A percentile compares a stretch with the other conserved stretches of the same genome.
phyloP scores from a whole-genome alignment of 495 filamentous ascomycete genomes.

The Opeltia flavorubescens region DNA sequence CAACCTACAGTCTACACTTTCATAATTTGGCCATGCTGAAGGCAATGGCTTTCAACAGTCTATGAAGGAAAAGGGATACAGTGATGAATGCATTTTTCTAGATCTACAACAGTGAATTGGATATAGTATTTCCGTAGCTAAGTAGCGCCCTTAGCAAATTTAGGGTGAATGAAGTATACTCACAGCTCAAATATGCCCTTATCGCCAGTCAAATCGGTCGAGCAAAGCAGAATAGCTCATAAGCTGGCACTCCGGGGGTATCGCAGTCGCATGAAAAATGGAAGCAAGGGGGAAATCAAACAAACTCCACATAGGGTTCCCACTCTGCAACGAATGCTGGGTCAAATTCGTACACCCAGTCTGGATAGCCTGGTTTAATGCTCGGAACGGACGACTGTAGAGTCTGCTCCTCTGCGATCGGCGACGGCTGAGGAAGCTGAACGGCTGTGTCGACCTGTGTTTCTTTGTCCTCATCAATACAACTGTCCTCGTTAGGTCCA shows the following conservation, averaged over 20 bases:
- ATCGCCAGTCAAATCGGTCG: no score
- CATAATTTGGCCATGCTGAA: no score
- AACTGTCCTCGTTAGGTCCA: neutral
- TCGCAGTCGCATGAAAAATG: no score
- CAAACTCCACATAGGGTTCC: conserved; percentile 35
- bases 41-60: neutral
- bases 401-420: conserved; percentile 2
- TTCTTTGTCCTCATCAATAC: neutral
- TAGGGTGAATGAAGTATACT: no score
- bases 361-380: conserved; percentile 20
- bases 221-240: no score
- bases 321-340: conserved; percentile 31
- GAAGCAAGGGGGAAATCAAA: conserved; percentile 14
- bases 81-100: no score
- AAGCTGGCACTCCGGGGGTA: no score
- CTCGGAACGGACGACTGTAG: neutral
- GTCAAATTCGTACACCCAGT: conserved; percentile 35
- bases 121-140: no score
- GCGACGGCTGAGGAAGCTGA: neutral
- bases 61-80: neutral
- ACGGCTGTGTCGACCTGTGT: neutral
- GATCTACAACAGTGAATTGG: no score
- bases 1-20: neutral
- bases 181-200: no score
- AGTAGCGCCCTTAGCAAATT: no score